phyloP scores from a whole-genome alignment of 352 stramenopile genomes.

The Aphanomyces invadans region DNA sequence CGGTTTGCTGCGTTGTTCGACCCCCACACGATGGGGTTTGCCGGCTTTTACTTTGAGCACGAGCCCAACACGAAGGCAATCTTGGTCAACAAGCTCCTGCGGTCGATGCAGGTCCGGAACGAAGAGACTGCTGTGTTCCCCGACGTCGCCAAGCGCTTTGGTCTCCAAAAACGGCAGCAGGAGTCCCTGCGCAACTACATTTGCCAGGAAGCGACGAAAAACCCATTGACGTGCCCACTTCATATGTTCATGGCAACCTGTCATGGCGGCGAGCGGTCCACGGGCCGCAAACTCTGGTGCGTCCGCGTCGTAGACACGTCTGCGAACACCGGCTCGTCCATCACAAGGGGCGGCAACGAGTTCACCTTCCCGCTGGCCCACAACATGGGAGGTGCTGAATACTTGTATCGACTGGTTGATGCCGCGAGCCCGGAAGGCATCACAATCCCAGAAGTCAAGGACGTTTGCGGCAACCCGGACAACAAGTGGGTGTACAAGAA shows the following conservation, averaged over 20 bases:
- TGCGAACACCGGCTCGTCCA: neutral
- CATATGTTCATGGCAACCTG: slow-evolving; percentile 75
- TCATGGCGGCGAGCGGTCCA: slow-evolving; percentile 30
- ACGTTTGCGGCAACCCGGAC: slow-evolving; percentile 56
- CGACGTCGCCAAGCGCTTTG: slow-evolving; percentile 76
- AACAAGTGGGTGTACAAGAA: slow-evolving; percentile 20
- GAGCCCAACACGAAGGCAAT: slow-evolving; percentile 56
- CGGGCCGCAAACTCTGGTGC: slow-evolving; percentile 73
- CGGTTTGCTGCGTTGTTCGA: slow-evolving; percentile 58
- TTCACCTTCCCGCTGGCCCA: neutral
- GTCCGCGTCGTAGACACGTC: slow-evolving; percentile 33
- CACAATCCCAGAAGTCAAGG: slow-evolving; percentile 71
- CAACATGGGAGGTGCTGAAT: neutral
- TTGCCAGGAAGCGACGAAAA: slow-evolving; percentile 55
- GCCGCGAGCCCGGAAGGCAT: slow-evolving; percentile 31
- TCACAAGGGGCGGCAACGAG: neutral
- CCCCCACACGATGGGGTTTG: slow-evolving; percentile 56
- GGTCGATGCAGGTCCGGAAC: slow-evolving; percentile 51
- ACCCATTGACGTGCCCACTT: slow-evolving; percentile 45
- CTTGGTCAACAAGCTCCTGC: slow-evolving; percentile 49
- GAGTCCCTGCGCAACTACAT: slow-evolving; percentile 80
- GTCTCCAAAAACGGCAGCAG: slow-evolving; percentile 65
- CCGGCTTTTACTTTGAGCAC: slow-evolving; percentile 40
- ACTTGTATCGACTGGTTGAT: slow-evolving; percentile 4
- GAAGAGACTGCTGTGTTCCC: slow-evolving; percentile 71